Evolutionary conservation across 441 rosid species (phyloP), one percentile per base, ranked within the genome.

Genomic region (Corymbia citriodora): DNA sequence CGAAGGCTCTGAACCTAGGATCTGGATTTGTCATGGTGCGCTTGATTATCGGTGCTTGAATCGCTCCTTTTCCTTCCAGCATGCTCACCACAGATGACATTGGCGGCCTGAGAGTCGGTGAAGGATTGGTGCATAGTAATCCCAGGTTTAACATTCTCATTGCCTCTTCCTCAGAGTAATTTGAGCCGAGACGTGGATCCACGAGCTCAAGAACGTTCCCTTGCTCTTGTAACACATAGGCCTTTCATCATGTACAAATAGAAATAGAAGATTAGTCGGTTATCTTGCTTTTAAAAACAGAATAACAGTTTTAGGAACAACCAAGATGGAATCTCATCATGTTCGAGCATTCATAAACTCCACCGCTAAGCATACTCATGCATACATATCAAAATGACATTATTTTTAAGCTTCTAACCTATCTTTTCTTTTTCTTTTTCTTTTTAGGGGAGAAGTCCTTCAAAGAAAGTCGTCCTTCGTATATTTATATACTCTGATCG

Each of bases 61-160:
- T 93, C 48, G 95, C 88, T 33, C 31, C 91, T 48, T 93, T 94
- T 31, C 96, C 96, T 90, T 95, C 93, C 0, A 95, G 91, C 97
- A 95, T 95, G 70, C 93, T 93, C 55, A 93, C 96, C 36, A 93
- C 95, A 48, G 93, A 92, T 54, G 97, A 95, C 96, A 95, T 95
- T 25, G 91, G 86, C 88, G 95, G 96, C 88, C 96, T 94, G 3
- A 93, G 27, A 9, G 96, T 93, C 6, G 97, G 95, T 89, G 97
- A 94, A 27, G 94, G 92, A 90, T 93, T 94, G 49, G 97, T 93
- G 91, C 96, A 95, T 74, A 94, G 92, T 3, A 95, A 90, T 88
- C 95, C 95, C 63, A 93, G 55, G 91, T 91, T 92, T 87, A 95
- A 90, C 96, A 95, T 93, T 81, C 92, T 82, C 92, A 92, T 88